Percentiles rank a stretch among this genome's conserved stretches.
phyloP scores from a whole-genome alignment of 192 early-diverging fungal genomes.

The Radiomyces spectabilis region DNA sequence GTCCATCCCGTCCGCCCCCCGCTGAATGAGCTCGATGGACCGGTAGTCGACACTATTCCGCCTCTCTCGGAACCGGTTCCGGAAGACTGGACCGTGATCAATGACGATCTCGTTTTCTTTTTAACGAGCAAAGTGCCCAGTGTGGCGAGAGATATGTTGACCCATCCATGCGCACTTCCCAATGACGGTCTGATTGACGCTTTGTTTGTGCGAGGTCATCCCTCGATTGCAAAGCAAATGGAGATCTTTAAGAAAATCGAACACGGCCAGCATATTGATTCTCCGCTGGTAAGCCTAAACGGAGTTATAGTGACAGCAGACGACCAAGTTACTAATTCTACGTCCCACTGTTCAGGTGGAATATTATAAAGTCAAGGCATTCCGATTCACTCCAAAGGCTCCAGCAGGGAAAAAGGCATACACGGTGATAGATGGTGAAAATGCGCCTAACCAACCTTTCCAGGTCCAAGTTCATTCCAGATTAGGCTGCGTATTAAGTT shows the following conservation, averaged over 20 bases:
- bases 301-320: not conserved
- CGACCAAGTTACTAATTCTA: no score
- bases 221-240: constrained; percentile 15
- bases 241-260: constrained; percentile 31
- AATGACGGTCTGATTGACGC: constrained; percentile 45
- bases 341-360: no score
- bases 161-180: constrained; percentile 40
- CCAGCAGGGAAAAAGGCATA: constrained; percentile 18
- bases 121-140: constrained; percentile 41
- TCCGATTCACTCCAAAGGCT: constrained; percentile 33
- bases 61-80: constrained; percentile 21
- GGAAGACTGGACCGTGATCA: constrained; percentile 34
- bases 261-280: constrained; percentile 34
- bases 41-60: constrained; percentile 12
- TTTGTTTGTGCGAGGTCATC: constrained; percentile 21
- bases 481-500: constrained; percentile 33
- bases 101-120: constrained; percentile 31
- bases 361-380: constrained; percentile 49
- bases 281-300: constrained; percentile 28
- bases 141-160: constrained; percentile 31
- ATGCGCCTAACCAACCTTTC: constrained; percentile 38
- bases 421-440: constrained; percentile 48
- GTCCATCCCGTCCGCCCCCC: not conserved
- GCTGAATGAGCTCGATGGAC: not conserved
- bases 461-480: constrained; percentile 47